phyloP scores from a whole-genome alignment of 2,329 filamentous ascomycete species.

The Colletotrichum magnum region DNA sequence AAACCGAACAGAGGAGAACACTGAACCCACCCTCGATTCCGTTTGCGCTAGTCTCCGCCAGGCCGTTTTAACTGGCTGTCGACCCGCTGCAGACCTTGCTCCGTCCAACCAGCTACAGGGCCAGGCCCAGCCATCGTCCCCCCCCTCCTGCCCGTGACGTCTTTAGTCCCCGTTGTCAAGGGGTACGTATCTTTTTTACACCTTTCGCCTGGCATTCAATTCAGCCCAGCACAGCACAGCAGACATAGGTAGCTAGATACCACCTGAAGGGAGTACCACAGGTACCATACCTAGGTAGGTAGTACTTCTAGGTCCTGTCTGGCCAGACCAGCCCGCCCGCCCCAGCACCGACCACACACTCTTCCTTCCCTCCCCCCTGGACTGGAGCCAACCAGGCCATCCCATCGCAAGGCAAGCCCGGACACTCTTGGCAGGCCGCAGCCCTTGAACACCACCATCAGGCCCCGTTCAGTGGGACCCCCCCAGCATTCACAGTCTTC shows the following conservation, averaged over 20 bases:
- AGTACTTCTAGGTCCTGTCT: not conserved
- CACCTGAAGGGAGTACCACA: not conserved
- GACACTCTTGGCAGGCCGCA: not conserved
- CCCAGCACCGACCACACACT: slow-evolving; percentile 20
- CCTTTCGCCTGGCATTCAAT: not conserved
- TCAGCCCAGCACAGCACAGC: not conserved
- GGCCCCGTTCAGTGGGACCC: no score
- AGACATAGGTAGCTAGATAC: not conserved
- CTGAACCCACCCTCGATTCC: slow-evolving; percentile 5
- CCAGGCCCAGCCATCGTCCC: slow-evolving; percentile 12
- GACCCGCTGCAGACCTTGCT: slow-evolving; percentile 24
- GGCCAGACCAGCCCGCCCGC: not conserved
- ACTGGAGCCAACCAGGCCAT: not conserved
- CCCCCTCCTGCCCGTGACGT: slow-evolving; percentile 1
- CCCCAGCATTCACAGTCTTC: no score
- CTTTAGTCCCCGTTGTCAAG: slow-evolving; percentile 8
- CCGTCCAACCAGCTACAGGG: slow-evolving; percentile 25
- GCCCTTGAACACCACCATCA: not conserved
- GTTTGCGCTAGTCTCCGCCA: slow-evolving; percentile 16
- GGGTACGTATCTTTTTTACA: not conserved
- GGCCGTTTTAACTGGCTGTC: slow-evolving; percentile 18
- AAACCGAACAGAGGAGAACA: not conserved
- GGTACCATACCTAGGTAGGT: no score
- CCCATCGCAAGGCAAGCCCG: slow-evolving; percentile 6
- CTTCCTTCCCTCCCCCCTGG: not conserved